Percentiles rank a stretch among this genome's conserved stretches.
These are phyloP conservation scores for Colletotrichum kahawae DNA, from an alignment of 2,329 filamentous ascomycete species.

Conservation along the genomic window DNA sequence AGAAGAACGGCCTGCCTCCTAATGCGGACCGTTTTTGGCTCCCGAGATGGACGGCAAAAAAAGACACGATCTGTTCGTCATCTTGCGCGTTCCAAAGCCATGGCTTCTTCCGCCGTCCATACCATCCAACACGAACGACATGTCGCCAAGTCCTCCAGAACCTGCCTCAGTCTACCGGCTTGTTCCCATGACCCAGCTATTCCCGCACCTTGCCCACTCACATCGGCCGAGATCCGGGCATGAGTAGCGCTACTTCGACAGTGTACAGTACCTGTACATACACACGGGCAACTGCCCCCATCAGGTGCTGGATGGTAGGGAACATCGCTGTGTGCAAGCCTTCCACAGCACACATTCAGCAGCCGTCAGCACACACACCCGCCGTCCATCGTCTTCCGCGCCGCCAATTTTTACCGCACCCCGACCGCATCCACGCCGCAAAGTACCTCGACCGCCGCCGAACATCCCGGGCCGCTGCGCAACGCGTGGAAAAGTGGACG, in stretches of 20 bases:
- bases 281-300: background rate
- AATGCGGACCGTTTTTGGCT: slow-evolving; percentile 2
- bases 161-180: background rate
- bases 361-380: background rate
- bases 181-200: background rate
- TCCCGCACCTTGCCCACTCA: background rate
- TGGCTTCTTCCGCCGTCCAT: background rate
- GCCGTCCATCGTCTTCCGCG: background rate
- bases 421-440: background rate
- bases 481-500: slow-evolving; percentile 3
- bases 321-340: background rate
- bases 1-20: slow-evolving; percentile 3
- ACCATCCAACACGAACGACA: background rate
- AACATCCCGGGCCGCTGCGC: background rate
- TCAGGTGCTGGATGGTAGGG: background rate
- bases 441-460: background rate
- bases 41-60: background rate
- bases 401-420: background rate
- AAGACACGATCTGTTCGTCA: background rate
- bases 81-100: background rate
- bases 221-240: background rate
- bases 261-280: slow-evolving; percentile 1
- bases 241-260: background rate
- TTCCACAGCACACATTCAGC: background rate
- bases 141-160: background rate